Conservation (phyloP, 306 rosid genomes). For the Bauhinia variegata region DNA sequence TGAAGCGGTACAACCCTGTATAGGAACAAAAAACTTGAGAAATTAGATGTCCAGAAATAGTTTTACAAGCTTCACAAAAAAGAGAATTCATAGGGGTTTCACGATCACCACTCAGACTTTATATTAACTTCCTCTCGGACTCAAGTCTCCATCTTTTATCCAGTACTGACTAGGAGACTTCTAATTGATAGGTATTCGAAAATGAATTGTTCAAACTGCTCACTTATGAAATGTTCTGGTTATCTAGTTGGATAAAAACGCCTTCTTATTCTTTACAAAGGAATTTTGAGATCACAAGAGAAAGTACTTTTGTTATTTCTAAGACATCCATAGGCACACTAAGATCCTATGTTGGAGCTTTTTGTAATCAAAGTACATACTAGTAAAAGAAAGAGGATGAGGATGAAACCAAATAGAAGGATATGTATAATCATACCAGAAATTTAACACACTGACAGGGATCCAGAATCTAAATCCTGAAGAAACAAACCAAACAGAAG, state of each 20-base stretch:
- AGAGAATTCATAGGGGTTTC: not conserved
- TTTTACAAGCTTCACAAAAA: no score
- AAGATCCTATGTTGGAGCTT: not conserved
- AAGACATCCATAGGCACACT: not conserved
- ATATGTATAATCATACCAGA: slow-evolving; percentile 55
- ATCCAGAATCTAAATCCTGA: slow-evolving; percentile 98
- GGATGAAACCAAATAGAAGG: slow-evolving; percentile 19
- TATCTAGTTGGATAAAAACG: no score
- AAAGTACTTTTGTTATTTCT: not conserved
- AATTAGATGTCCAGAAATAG: no score
- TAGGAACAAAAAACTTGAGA: not conserved
- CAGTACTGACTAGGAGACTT: not conserved
- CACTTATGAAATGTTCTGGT: no score
- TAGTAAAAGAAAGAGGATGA: not conserved
- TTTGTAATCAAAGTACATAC: not conserved
- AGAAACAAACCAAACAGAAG: slow-evolving; percentile 28
- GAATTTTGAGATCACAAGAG: not conserved
- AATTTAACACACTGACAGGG: slow-evolving; percentile 83
- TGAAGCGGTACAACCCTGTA: slow-evolving; percentile 94
- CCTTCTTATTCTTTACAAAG: no score
- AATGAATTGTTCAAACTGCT: no score
- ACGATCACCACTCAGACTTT: not conserved
- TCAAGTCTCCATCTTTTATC: slow-evolving; percentile 25
- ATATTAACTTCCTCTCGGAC: not conserved
- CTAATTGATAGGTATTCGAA: not conserved